phyloP scores from a whole-genome alignment of 2,329 filamentous ascomycete genomes.

The Scorias spongiosa region DNA sequence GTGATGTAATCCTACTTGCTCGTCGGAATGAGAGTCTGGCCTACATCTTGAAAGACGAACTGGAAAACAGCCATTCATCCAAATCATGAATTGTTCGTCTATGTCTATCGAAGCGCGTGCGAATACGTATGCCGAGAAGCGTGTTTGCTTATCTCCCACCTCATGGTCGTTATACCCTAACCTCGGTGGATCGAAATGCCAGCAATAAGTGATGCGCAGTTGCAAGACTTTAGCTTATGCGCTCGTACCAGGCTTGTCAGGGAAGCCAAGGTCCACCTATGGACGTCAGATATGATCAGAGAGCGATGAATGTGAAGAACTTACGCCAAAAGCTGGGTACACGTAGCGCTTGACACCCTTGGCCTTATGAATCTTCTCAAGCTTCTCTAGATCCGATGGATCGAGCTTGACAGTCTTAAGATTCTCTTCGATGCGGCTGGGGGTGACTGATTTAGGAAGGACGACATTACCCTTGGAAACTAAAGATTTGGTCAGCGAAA shows the following conservation, averaged over 20 bases:
- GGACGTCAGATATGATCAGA: conserved; percentile 2
- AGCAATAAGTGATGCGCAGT: too few relatives aligned
- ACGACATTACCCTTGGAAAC: conserved; percentile 56
- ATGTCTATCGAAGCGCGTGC: neutral
- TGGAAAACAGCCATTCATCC: conserved; percentile 34
- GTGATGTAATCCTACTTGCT: conserved; percentile 77
- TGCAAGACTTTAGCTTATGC: neutral
- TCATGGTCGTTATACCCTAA: too few relatives aligned
- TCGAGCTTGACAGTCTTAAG: conserved; percentile 50
- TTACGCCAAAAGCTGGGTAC: conserved; percentile 33
- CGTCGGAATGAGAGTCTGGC: conserved; percentile 77
- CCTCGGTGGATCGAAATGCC: too few relatives aligned
- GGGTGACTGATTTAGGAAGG: conserved; percentile 57
- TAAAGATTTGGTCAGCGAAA: conserved; percentile 18
- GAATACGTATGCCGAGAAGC: neutral
- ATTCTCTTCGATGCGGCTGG: conserved; percentile 55
- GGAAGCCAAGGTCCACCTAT: conserved; percentile 31
- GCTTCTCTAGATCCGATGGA: conserved; percentile 42
- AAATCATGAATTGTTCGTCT: conserved; percentile 3
- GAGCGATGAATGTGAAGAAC: neutral
- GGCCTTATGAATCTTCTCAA: conserved; percentile 30
- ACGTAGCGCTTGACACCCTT: conserved; percentile 33
- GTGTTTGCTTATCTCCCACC: neutral
- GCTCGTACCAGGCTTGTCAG: conserved; percentile 25
- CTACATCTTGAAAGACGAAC: conserved; percentile 53